Percentiles rank a stretch among this genome's conserved stretches.
These are phyloP conservation scores for Fallopia convolvulus DNA, from an alignment of 148 eudicot species.

Conservation along the genomic window DNA sequence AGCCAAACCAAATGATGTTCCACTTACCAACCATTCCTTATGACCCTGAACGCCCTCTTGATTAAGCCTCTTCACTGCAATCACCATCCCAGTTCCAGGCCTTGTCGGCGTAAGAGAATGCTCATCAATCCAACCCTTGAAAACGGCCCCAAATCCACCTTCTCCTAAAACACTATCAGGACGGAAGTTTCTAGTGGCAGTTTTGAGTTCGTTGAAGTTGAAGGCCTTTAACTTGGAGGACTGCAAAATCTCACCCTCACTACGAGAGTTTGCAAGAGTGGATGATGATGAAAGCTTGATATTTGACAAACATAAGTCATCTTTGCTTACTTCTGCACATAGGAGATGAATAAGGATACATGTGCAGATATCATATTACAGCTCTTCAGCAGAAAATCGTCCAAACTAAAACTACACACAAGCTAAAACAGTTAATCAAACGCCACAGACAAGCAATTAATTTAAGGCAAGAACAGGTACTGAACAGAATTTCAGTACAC, in stretches of 20 bases:
- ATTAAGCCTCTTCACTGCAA: constrained; percentile 53
- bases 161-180: constrained; percentile 50
- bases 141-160: constrained; percentile 39
- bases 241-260: constrained; percentile 16
- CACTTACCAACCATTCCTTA: not conserved
- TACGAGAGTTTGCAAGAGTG: constrained; percentile 9
- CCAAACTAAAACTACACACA: not conserved
- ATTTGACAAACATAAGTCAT: not conserved
- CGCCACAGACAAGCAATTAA: not conserved
- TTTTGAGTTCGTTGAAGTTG: constrained; percentile 32
- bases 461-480: not conserved
- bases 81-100: constrained; percentile 45
- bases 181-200: constrained; percentile 46
- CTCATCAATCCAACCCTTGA: constrained; percentile 5
- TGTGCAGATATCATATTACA: not conserved
- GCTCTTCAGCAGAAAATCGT: not conserved
- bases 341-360: not conserved
- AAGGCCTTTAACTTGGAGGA: constrained; percentile 42
- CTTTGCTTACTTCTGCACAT: constrained; percentile 6
- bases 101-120: constrained; percentile 21
- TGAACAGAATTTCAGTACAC: not conserved
- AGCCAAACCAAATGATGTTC: not conserved
- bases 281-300: not conserved
- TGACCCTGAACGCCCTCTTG: constrained; percentile 22
- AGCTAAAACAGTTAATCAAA: not conserved